phyloP scores from a whole-genome alignment of 768 basidiomycete genomes.

The Suillus hirtellus region DNA sequence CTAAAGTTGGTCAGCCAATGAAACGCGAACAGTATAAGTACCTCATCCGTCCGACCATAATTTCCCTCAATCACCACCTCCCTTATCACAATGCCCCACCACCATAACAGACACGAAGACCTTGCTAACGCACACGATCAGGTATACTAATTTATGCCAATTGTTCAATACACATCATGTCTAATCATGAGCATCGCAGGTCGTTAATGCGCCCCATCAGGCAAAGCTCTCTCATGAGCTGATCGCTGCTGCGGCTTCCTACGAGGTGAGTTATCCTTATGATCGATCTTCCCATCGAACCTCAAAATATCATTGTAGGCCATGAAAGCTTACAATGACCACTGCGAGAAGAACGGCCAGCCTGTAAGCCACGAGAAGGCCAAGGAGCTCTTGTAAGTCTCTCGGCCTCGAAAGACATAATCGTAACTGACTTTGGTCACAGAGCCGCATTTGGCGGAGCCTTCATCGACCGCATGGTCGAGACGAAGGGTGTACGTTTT shows the following conservation, averaged over 20 bases:
- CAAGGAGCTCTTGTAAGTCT: constrained; percentile 53
- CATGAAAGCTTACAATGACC: constrained; percentile 62
- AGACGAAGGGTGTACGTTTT: constrained; percentile 54
- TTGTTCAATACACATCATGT: background rate
- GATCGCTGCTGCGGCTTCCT: constrained; percentile 66
- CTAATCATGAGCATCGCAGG: constrained; percentile 33
- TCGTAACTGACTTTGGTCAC: background rate
- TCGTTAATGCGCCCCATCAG: constrained; percentile 51
- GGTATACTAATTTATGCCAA: constrained; percentile 17
- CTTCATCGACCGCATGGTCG: constrained; percentile 53
- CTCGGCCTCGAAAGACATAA: background rate
- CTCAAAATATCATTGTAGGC: constrained; percentile 41
- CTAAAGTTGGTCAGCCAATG: constrained; percentile 4
- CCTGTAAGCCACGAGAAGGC: constrained; percentile 51
- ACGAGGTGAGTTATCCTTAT: constrained; percentile 43
- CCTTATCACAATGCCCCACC: constrained; percentile 17
- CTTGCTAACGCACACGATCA: constrained; percentile 18
- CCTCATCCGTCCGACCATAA: background rate
- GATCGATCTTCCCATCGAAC: background rate
- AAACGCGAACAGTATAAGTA: constrained; percentile 8
- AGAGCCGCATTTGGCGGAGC: constrained; percentile 58
- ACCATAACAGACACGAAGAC: constrained; percentile 2
- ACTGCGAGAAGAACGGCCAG: constrained; percentile 49
- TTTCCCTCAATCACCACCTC: background rate
- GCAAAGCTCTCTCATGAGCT: constrained; percentile 64